Evolutionary conservation across 2,329 filamentous ascomycete genomes (phyloP).

Genomic region (Ceratocystis albifundus): DNA sequence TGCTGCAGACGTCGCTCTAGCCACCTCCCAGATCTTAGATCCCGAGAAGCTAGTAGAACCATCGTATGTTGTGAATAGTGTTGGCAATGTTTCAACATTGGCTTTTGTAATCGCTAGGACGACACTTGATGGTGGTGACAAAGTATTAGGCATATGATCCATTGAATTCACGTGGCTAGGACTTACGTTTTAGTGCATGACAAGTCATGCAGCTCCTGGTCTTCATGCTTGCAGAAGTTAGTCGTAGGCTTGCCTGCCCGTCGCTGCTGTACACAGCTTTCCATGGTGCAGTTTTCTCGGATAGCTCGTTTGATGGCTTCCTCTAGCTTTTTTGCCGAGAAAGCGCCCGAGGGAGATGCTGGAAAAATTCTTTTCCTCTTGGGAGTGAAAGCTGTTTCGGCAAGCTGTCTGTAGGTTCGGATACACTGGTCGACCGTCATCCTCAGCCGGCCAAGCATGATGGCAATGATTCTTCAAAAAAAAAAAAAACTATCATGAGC

Average conservation of each 20-base stretch:
- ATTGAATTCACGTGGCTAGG: too few relatives aligned
- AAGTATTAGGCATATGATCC: neutral
- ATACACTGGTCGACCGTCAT: neutral
- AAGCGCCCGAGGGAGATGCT: neutral
- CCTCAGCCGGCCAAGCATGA: neutral
- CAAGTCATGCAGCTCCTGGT: neutral
- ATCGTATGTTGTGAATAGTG: constrained; percentile 28
- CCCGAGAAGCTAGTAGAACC: constrained; percentile 22
- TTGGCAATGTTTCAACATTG: constrained; percentile 22
- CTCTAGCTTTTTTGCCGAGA: neutral
- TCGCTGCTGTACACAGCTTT: neutral
- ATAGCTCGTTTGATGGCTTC: neutral
- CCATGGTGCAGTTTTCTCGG: neutral
- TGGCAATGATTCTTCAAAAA: neutral
- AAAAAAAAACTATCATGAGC: neutral
- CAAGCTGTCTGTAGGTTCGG: neutral
- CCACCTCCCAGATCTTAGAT: constrained; percentile 29
- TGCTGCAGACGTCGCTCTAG: constrained; percentile 28
- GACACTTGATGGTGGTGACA: neutral
- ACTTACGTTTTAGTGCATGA: neutral
- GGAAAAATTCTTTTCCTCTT: neutral
- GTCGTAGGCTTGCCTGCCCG: neutral
- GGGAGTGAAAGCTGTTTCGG: neutral
- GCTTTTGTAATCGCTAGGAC: neutral
- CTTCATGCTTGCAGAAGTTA: neutral